Base-by-base conservation (phyloP, 129 eudicot genomes). In the Flaveria sonorensis region DNA sequence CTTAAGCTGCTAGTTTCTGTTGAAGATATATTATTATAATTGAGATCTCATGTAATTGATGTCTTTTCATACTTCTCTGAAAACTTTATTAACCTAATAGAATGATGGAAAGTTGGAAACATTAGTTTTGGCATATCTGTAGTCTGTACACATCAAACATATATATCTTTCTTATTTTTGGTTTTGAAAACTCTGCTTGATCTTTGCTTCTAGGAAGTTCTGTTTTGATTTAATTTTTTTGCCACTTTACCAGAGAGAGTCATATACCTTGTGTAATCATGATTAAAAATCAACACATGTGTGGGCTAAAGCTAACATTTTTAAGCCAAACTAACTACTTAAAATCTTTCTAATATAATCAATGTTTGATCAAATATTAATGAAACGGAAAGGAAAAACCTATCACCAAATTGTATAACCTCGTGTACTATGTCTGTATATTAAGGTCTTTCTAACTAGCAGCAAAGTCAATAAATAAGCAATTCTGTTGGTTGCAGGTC, bases 401-500 rank as follows among this genome's bases (percentile, higher is more conserved):
- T 14, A 26, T 50, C 75, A 70, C 10, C 61, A 70, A 70, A 18
- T 70, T 20, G 21, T 70, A 71, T 28, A 36, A 55, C 7, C 36
- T 36, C 3, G 36, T 28, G 47, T 28, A 26, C 64, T 67, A n/a
- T 16, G 10, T 6, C 8, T 64, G 71, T 18, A 62, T 30, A 23
- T n/a, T 26, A 56, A 40, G 19, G 59, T 68, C 75, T 56, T 42
- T 66, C 26, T 10, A 42, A 69, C 18, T 42, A 56, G 73, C 13
- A 36, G 39, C 57, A 30, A 51, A 76, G 80, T 64, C 72, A 7
- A 14, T 76, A 39, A 10, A 51, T 30, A 61, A 69, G 47, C 28
- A 43, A 19, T 45, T 45, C 40, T 71, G 46, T 52, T 8, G 79
- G 51, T 72, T 84, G 21, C 87, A 90, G 98, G 86, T 84, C 96